Percentiles rank a stretch among this genome's conserved stretches.
Evolutionary conservation across 2,329 filamentous ascomycete genomes (phyloP).

Genomic region (Apiospora sp.): DNA sequence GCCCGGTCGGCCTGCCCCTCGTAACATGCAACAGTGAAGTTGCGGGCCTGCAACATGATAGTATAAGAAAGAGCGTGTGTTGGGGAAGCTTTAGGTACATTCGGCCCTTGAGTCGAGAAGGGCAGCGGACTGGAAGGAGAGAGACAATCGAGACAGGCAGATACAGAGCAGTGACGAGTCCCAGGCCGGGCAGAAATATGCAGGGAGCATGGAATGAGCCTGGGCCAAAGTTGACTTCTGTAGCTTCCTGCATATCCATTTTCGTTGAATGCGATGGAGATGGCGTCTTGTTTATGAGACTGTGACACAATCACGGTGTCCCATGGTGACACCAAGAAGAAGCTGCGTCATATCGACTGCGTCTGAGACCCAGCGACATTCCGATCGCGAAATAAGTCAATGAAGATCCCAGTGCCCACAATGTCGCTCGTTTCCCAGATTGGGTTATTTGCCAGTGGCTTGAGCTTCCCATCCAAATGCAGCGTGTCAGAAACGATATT

Average conservation of each 20-base stretch:
- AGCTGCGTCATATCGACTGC: slow-evolving; percentile 26
- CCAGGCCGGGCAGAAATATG: slow-evolving; percentile 12
- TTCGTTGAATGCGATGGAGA: slow-evolving; percentile 20
- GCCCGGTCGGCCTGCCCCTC: slow-evolving; percentile 24
- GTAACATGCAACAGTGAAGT: slow-evolving; percentile 22
- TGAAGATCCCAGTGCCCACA: slow-evolving; percentile 29
- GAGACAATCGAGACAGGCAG: background rate
- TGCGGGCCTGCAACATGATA: slow-evolving; percentile 26
- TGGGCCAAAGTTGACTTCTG: slow-evolving; percentile 22
- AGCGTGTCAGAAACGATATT: slow-evolving; percentile 1
- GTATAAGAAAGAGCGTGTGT: slow-evolving; percentile 24
- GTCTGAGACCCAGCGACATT: slow-evolving; percentile 25
- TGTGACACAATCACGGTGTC: slow-evolving; percentile 27
- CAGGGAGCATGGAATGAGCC: slow-evolving; percentile 18
- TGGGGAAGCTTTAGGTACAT: slow-evolving; percentile 26
- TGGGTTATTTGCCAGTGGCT: slow-evolving; percentile 6
- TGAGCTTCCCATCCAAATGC: background rate
- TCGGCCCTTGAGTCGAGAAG: slow-evolving; percentile 25
- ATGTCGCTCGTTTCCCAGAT: slow-evolving; percentile 15
- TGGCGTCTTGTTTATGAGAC: slow-evolving; percentile 24
- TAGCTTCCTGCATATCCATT: slow-evolving; percentile 18
- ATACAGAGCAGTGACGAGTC: background rate
- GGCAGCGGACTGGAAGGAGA: background rate
- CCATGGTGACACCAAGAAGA: slow-evolving; percentile 26
- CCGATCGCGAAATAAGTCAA: slow-evolving; percentile 26